phyloP scores from a whole-genome alignment of 768 basidiomycete genomes.

The Sporobolomyces phaffii region DNA sequence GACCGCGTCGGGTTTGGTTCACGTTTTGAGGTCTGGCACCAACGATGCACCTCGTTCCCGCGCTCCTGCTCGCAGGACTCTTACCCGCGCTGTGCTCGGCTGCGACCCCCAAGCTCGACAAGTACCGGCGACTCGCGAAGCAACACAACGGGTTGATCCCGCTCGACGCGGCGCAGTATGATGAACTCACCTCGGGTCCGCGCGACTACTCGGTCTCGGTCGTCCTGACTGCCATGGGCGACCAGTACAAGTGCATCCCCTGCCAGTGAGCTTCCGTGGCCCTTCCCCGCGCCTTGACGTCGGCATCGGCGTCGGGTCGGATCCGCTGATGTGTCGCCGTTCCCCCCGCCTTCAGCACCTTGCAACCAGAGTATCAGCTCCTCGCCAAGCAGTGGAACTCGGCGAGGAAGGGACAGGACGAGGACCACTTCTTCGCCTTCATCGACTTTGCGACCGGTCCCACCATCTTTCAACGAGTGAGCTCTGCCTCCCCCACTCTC shows the following conservation, averaged over 20 bases:
- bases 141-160: conserved; percentile 72
- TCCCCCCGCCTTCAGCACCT: conserved; percentile 4
- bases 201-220: conserved; percentile 84
- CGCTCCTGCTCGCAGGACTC: background rate
- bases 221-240: conserved; percentile 79
- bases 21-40: too few relatives aligned
- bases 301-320: too few relatives aligned
- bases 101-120: conserved; percentile 44
- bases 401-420: conserved; percentile 55
- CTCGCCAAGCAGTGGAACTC: conserved; percentile 51
- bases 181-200: conserved; percentile 62
- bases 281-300: background rate
- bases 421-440: conserved; percentile 85
- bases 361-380: conserved; percentile 38
- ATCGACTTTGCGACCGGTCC: conserved; percentile 77
- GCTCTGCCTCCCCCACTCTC: conserved; percentile 6
- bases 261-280: conserved; percentile 66
- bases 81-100: conserved; percentile 1
- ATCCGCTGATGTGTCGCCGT: background rate
- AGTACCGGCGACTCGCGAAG: conserved; percentile 64
- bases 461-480: conserved; percentile 71
- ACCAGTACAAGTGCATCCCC: conserved; percentile 75
- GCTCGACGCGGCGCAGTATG: conserved; percentile 68
- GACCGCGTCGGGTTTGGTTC: too few relatives aligned
- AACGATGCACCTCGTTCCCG: background rate